Evolutionary conservation across 257 asterid genomes (phyloP), one percentile per base, ranked within the genome.

Genomic region (Fraxinus pennsylvanica): DNA sequence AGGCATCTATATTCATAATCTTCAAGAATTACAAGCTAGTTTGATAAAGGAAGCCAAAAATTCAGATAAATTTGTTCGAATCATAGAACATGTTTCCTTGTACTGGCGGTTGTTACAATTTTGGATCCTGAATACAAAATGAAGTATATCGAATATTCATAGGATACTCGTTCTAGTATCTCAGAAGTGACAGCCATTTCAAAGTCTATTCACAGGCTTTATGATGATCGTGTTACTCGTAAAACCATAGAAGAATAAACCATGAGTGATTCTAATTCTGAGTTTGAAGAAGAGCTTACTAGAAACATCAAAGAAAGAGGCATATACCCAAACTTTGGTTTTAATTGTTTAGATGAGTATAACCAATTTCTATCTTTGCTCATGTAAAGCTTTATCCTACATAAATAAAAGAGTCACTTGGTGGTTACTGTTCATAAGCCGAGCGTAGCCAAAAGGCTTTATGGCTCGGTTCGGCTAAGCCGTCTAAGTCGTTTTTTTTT

Each of bases 61-160:
- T 72, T 72, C 81, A 9, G 70, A 77, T 45, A 33, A 65, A 21
- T 75, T 78, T 61, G 33, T 50, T 19, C 33, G 65, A 59, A 33
- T 32, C 14, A 33, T 81, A 19, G 50, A 32, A 61, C 25, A 39
- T 67, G 69, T 81, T 81, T 74, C 65, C 38, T 74, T 75, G 74
- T 81, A 14, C 73, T 84, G 72, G 69, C 85, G 39, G 15, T 84
- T 35, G 82, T 85, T 27, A 21, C 81, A 2, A 70, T 81, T 9
- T 67, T 84, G 80, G 88, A 84, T 79, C 85, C 88, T 25, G 75
- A 85, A 9, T 72, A 76, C 45, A 75, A 84, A 72, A 74, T 78
- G 83, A 74, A 57, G 38, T 78, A 78, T 73, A 65, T 78, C 27
- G 76, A 81, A 25, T 59, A 33, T 39, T 73, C 66, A 38, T 22